Evolutionary conservation across 2,329 filamentous ascomycete genomes (phyloP).

Genomic region (Xylaria sp.): DNA sequence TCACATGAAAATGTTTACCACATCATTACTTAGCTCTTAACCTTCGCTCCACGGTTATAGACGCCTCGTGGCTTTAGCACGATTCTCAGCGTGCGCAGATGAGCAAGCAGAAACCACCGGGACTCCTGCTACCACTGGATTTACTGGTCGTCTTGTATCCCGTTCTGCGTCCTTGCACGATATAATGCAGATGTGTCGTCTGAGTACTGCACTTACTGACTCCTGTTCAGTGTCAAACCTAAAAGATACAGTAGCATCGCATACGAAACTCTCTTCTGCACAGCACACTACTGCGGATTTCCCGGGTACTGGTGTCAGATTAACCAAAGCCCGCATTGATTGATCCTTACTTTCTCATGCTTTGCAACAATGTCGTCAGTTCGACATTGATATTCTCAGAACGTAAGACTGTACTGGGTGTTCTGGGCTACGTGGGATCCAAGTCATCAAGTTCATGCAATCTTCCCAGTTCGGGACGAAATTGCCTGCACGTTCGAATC

Average conservation of each 20-base stretch:
- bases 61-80: not conserved
- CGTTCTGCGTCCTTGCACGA: not conserved
- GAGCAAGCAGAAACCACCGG: not conserved
- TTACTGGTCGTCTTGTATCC: not conserved
- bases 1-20: no score
- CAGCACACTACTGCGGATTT: not conserved
- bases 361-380: no score
- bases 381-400: no score
- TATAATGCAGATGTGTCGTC: not conserved
- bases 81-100: not conserved
- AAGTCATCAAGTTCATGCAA: no score
- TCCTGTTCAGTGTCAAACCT: not conserved
- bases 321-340: no score
- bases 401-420: no score
- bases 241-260: not conserved
- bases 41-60: not conserved
- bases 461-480: not conserved
- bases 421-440: no score
- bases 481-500: not conserved
- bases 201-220: not conserved
- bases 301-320: no score
- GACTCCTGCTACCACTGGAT: not conserved
- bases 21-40: not conserved
- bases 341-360: no score
- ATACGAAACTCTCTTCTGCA: not conserved